Conservation (phyloP, 495 filamentous ascomycete genomes). For the Penicillium steckii region DNA sequence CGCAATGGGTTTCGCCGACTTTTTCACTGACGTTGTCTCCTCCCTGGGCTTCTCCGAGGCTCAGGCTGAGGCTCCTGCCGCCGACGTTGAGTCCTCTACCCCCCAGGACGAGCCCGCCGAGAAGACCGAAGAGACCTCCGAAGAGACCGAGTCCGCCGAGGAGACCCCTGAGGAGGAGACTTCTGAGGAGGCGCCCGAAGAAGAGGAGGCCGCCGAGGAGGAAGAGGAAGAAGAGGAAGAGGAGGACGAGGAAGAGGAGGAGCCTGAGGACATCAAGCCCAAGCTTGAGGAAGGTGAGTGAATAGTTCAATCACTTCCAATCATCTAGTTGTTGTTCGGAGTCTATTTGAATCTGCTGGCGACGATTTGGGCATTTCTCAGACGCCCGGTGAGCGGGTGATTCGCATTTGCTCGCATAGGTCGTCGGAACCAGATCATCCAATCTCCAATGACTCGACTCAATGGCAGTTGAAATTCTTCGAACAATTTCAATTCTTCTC, state of each 20-base stretch:
- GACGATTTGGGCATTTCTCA: too few species aligned
- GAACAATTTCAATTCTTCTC: not conserved
- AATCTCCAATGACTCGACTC: constrained; percentile 12
- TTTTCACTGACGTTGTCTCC: constrained; percentile 61
- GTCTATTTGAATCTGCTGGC: too few species aligned
- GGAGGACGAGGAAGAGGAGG: constrained; percentile 89
- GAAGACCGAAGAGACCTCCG: constrained; percentile 40
- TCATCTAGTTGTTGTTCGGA: not conserved
- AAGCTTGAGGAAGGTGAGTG: constrained; percentile 86
- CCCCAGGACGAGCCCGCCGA: constrained; percentile 53
- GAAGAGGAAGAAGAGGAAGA: constrained; percentile 62
- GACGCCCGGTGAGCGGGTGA: not conserved
- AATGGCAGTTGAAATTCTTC: constrained; percentile 19
- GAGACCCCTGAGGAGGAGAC: constrained; percentile 45
- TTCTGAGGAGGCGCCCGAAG: constrained; percentile 45
- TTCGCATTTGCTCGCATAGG: constrained; percentile 3
- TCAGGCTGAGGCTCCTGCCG: constrained; percentile 59
- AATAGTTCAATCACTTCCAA: not conserved
- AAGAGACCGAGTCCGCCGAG: constrained; percentile 35
- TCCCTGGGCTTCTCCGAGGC: constrained; percentile 57
- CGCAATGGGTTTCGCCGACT: constrained; percentile 64
- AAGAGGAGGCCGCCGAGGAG: constrained; percentile 46
- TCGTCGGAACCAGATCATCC: constrained; percentile 2
- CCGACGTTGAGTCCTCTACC: constrained; percentile 49
- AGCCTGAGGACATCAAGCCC: constrained; percentile 84